Evolutionary conservation across 2,329 filamentous ascomycete genomes (phyloP).

Genomic region (Phaeosphaeriaceae sp.): DNA sequence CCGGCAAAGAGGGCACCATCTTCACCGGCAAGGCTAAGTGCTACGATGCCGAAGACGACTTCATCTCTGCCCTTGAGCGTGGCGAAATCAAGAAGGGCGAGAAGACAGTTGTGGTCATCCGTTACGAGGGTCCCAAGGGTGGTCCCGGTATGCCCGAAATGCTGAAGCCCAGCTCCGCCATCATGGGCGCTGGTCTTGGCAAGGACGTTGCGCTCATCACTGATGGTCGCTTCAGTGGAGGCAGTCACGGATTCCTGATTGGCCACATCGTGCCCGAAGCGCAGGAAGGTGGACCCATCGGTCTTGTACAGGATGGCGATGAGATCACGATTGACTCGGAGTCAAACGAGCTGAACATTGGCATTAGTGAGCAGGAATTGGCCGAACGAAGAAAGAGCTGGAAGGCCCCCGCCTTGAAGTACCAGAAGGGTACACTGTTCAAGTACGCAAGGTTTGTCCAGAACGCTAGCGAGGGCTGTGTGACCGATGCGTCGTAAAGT

Average conservation of each 20-base stretch:
- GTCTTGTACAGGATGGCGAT: constrained; percentile 81
- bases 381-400: constrained; percentile 59
- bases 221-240: constrained; percentile 79
- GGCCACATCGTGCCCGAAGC: constrained; percentile 89
- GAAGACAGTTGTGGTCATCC: constrained; percentile 78
- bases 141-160: constrained; percentile 79
- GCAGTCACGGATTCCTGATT: constrained; percentile 85
- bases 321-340: constrained; percentile 83
- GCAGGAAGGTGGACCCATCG: constrained; percentile 84
- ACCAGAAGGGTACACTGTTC: constrained; percentile 64
- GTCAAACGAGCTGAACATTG: constrained; percentile 69
- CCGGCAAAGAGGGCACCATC: constrained; percentile 73
- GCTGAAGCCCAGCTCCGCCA: constrained; percentile 74
- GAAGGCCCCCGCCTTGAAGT: constrained; percentile 62
- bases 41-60: constrained; percentile 73
- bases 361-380: constrained; percentile 70
- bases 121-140: constrained; percentile 76
- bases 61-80: constrained; percentile 70
- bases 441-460: constrained; percentile 65
- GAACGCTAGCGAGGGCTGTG: constrained; percentile 66
- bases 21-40: constrained; percentile 75
- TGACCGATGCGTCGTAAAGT: constrained; percentile 55
- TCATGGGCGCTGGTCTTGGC: constrained; percentile 76
- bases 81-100: constrained; percentile 76
- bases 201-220: constrained; percentile 77